These are phyloP conservation scores for Fusarium nelsonii DNA, from an alignment of 2,329 filamentous ascomycete genomes.

Conservation along the genomic window DNA sequence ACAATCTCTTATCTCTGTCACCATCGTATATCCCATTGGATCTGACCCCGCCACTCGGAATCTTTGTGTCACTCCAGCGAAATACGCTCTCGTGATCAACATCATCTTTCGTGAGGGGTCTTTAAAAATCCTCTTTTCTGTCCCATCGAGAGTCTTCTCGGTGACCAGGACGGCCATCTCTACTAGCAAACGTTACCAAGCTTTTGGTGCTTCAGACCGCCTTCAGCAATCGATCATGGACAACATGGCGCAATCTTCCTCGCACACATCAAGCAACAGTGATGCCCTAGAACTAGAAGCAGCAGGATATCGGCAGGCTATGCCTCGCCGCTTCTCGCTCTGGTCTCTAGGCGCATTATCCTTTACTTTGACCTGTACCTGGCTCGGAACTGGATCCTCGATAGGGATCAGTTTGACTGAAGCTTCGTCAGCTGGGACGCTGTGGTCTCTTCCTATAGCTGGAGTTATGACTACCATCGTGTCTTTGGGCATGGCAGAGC, in stretches of 20 bases:
- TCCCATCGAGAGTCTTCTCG: neutral
- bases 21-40: neutral
- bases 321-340: conserved; percentile 50
- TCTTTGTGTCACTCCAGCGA: neutral
- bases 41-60: neutral
- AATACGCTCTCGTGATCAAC: neutral
- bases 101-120: neutral
- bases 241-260: neutral
- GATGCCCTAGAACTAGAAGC: conserved; percentile 51
- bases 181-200: neutral
- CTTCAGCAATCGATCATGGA: neutral
- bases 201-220: too few relatives aligned
- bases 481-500: conserved; percentile 46
- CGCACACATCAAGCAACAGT: neutral
- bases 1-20: conserved; percentile 5
- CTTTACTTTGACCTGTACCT: conserved; percentile 50
- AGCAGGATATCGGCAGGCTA: conserved; percentile 48
- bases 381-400: conserved; percentile 49
- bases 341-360: conserved; percentile 47
- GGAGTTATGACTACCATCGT: conserved; percentile 48
- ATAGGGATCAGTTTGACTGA: conserved; percentile 48
- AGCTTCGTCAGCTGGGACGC: conserved; percentile 42
- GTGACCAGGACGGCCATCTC: neutral
- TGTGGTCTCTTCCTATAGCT: conserved; percentile 48
- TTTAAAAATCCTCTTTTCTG: neutral